These are phyloP conservation scores for Phytophthora tentaculata DNA, from an alignment of 352 stramenopile genomes.

Conservation along the genomic window DNA sequence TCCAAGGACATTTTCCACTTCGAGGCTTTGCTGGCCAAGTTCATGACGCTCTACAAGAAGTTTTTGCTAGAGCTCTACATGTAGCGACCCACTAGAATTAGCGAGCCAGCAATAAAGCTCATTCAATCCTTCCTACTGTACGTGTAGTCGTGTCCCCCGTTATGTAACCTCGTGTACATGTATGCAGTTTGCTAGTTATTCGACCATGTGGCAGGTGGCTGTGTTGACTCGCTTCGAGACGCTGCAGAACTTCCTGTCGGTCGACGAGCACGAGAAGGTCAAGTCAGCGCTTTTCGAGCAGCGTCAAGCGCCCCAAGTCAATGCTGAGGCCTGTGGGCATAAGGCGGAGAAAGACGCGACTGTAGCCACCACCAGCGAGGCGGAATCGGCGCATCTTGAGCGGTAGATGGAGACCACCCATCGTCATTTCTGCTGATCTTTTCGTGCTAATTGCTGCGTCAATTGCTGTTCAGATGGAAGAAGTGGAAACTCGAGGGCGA, in stretches of 20 bases:
- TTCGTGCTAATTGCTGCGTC: conserved; percentile 1
- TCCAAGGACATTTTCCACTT: conserved; percentile 99
- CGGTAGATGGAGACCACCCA: conserved; percentile 29
- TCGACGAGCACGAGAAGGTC: conserved; percentile 33
- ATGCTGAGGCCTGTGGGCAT: conserved; percentile 7
- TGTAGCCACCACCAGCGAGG: background rate
- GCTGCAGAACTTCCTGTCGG: conserved; percentile 45
- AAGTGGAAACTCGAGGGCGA: conserved; percentile 66
- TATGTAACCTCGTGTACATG: conserved; percentile 11
- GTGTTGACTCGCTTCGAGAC: conserved; percentile 47
- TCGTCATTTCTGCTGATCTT: background rate
- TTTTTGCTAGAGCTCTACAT: conserved; percentile 96
- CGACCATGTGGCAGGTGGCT: conserved; percentile 43
- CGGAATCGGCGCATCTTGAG: conserved; percentile 49
- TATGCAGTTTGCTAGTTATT: conserved; percentile 20
- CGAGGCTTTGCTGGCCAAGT: conserved; percentile 99
- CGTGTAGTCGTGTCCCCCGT: too few relatives aligned
- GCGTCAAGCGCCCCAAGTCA: conserved; percentile 8
- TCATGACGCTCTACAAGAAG: conserved; percentile 99
- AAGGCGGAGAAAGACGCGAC: background rate
- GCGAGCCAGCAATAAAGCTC: conserved; percentile 18
- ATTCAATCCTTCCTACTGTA: too few relatives aligned
- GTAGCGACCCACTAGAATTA: conserved; percentile 40
- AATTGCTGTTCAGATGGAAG: conserved; percentile 52
- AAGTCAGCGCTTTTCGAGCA: conserved; percentile 31